Evolutionary conservation across 1,139 yeast species (phyloP).

Genomic region (Pichia sp.): DNA sequence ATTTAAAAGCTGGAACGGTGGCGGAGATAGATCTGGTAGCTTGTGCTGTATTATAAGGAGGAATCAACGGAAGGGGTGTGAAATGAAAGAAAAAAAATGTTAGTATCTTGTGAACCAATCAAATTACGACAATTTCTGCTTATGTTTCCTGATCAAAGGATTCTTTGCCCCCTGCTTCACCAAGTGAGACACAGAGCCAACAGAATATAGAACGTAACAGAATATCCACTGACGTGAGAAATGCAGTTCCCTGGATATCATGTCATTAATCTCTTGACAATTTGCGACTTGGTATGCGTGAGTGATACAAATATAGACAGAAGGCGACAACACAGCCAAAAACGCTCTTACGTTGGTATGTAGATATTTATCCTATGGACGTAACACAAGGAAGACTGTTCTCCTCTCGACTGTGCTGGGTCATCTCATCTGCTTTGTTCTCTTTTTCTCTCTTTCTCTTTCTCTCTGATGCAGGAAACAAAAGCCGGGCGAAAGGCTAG

Average conservation of each 20-base stretch:
- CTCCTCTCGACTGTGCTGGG: not conserved
- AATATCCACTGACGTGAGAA: not conserved
- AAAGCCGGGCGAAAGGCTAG: not conserved
- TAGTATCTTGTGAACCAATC: conserved; percentile 4
- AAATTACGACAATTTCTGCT: conserved; percentile 4
- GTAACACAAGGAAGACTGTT: no score
- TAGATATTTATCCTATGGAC: no score
- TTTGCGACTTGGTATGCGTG: not conserved
- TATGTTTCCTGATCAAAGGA: not conserved
- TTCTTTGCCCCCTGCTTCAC: not conserved
- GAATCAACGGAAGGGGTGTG: not conserved
- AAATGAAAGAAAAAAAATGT: not conserved
- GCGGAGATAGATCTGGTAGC: conserved; percentile 40
- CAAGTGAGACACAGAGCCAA: not conserved
- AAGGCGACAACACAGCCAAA: not conserved
- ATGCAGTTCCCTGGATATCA: not conserved
- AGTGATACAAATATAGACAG: not conserved
- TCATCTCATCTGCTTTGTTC: not conserved
- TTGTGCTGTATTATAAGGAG: conserved; percentile 30
- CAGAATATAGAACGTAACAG: not conserved
- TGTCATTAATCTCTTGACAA: not conserved
- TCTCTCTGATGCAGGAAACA: conserved; percentile 28
- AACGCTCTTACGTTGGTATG: no score
- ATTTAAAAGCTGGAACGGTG: conserved; percentile 51
- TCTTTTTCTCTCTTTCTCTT: not conserved